Evolutionary conservation across 495 filamentous ascomycete species (phyloP), one percentile per base, ranked within the genome.

Genomic region (Daldinia vernicosa): DNA sequence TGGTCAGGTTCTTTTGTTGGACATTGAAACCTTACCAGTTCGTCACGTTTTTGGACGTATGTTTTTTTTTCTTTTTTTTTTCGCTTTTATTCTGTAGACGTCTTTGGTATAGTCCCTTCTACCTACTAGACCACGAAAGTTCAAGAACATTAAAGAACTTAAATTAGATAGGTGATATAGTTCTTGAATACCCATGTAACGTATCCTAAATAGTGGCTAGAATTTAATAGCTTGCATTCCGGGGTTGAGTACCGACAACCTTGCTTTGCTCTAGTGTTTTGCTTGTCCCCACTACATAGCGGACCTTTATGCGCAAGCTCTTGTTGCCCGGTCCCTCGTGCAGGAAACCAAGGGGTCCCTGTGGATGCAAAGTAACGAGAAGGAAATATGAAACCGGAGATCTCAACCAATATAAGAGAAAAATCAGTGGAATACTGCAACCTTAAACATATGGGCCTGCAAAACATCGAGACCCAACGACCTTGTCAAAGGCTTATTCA

Each of bases 191-290:
- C 33, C 28, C 50, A 45, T 30, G 50, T 30, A 53, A 53, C 24
- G 27, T 53, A 40, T 22, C 32, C 9, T 37, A 47, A 47, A 47
- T 47, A 22, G 43, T 47, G 43, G 8, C 43, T 47, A 47, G 43
- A 47, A 12, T 24, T 24, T 47, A 0, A n/a, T 27, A 53, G 15
- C 50, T 53, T 30, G 50, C 26, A 63, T 59, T 9, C 47, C 45
- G 22, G 54, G 63, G 19, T 40, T 50, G 40, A 54, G 56, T 70
- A 62, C 67, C 61, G 61, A 63, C n/a, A 19, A 50, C 45, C 53
- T 57, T 57, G 30, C 8, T 6, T 28, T 52, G 47, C 54, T 60
- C 30, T 26, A 26, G 27, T 47, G 54, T 54, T 45, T 57, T 43
- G 40, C 47, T 37, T 17, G 55, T 37, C 19, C 22, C 60, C 67